phyloP scores from a whole-genome alignment of 2,329 filamentous ascomycete species.

The Cladophialophora yegresii region DNA sequence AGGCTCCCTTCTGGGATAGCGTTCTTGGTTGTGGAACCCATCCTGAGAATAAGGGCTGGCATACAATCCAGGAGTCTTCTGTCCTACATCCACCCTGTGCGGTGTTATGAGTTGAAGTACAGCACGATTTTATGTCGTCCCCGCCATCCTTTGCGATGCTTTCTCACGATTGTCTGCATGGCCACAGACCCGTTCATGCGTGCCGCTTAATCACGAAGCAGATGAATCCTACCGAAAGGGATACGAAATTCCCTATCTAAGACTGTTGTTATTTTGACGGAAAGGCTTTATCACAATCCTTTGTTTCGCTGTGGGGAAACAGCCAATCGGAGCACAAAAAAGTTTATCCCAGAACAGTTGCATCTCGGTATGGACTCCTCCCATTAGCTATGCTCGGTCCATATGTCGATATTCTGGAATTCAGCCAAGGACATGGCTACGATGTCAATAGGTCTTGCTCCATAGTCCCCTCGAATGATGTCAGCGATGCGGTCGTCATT shows the following conservation, averaged over 20 bases:
- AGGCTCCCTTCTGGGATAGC: slow-evolving; percentile 22
- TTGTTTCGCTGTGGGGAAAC: background rate
- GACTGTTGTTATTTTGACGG: background rate
- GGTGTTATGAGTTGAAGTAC: background rate
- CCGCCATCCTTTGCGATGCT: background rate
- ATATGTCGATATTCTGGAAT: background rate
- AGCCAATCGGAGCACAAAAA: slow-evolving; percentile 6
- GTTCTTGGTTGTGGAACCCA: slow-evolving; percentile 19
- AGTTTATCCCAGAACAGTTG: slow-evolving; percentile 12
- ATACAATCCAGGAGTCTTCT: background rate
- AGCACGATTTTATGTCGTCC: background rate
- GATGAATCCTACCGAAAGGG: background rate
- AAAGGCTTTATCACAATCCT: background rate
- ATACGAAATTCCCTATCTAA: background rate
- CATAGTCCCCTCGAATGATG: background rate
- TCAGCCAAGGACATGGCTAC: background rate
- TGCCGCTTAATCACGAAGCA: background rate
- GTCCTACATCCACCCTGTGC: background rate
- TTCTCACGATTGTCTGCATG: background rate
- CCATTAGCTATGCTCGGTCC: background rate
- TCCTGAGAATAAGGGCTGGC: background rate
- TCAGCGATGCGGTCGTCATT: background rate
- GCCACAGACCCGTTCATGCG: background rate
- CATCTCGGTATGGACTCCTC: background rate
- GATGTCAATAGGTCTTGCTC: background rate